Percentiles rank a stretch among this genome's conserved stretches.
Evolutionary conservation across 2,329 filamentous ascomycete genomes (phyloP).

Genomic region (Colletotrichum melonis): DNA sequence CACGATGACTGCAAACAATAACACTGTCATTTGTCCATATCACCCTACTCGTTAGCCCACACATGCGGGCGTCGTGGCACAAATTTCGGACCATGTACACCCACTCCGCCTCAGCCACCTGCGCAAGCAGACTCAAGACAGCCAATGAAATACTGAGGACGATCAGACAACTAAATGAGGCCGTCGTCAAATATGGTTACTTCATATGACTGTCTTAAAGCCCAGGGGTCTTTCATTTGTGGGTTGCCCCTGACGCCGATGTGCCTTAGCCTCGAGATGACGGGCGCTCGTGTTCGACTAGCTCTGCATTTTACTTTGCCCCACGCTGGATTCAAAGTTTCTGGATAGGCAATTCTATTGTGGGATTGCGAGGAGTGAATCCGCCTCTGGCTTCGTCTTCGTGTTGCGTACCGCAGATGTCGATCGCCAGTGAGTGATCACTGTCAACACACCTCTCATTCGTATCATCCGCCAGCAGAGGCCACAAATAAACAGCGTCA

Average conservation of each 20-base stretch:
- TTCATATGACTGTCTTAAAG: not conserved
- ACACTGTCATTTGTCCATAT: not conserved
- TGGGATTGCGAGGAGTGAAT: not conserved
- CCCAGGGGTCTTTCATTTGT: not conserved
- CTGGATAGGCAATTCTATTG: not conserved
- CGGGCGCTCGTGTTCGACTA: not conserved
- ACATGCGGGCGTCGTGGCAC: slow-evolving; percentile 10
- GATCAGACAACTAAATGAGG: not conserved
- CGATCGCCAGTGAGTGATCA: not conserved
- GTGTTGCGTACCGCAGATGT: not conserved
- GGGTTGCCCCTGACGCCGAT: too few species aligned
- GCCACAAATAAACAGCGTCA: not conserved
- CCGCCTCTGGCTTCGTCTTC: not conserved
- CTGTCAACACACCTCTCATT: not conserved
- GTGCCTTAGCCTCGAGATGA: not conserved
- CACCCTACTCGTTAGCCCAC: not conserved
- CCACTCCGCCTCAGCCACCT: not conserved
- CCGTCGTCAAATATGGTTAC: not conserved
- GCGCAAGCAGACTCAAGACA: not conserved
- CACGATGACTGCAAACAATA: too few species aligned
- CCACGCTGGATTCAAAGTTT: too few species aligned
- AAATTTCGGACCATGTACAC: slow-evolving; percentile 7
- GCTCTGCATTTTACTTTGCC: not conserved
- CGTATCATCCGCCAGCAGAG: not conserved
- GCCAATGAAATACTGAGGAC: not conserved